Conservation (phyloP, 2,329 filamentous ascomycete species). For the Colletotrichum abscissum region DNA sequence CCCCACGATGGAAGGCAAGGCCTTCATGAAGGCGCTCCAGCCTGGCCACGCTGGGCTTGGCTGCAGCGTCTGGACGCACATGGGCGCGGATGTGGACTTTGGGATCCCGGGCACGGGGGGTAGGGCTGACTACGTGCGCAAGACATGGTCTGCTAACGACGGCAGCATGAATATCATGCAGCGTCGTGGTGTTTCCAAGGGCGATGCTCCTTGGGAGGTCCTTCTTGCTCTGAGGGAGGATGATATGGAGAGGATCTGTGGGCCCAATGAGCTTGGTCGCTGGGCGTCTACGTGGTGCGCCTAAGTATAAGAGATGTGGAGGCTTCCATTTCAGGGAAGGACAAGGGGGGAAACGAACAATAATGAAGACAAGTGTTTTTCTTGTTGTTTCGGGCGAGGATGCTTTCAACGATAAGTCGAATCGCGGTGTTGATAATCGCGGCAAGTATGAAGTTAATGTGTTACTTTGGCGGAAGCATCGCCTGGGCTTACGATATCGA, state of each 20-base stretch:
- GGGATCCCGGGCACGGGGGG: slow-evolving; percentile 16
- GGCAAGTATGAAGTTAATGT: no score
- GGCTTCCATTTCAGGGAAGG: not conserved
- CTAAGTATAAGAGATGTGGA: not conserved
- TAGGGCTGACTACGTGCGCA: slow-evolving; percentile 15
- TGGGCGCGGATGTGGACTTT: slow-evolving; percentile 33
- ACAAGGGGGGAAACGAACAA: no score
- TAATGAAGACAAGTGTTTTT: no score
- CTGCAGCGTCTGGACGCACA: slow-evolving; percentile 28
- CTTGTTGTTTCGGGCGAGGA: no score
- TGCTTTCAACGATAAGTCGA: no score
- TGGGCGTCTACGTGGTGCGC: slow-evolving; percentile 8
- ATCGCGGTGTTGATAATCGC: no score
- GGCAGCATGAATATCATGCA: slow-evolving; percentile 30
- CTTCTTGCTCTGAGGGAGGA: slow-evolving; percentile 11
- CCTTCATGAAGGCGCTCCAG: not conserved
- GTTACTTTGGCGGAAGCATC: no score
- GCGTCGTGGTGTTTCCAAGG: slow-evolving; percentile 14
- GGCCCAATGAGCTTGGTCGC: not conserved
- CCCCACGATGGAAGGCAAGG: slow-evolving; percentile 4
- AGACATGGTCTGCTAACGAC: slow-evolving; percentile 32
- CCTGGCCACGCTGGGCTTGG: slow-evolving; percentile 14
- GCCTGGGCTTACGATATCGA: no score
- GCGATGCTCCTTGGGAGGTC: slow-evolving; percentile 21
- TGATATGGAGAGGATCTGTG: slow-evolving; percentile 22